phyloP scores from a whole-genome alignment of 2,329 filamentous ascomycete genomes.

The Exophiala sp. region DNA sequence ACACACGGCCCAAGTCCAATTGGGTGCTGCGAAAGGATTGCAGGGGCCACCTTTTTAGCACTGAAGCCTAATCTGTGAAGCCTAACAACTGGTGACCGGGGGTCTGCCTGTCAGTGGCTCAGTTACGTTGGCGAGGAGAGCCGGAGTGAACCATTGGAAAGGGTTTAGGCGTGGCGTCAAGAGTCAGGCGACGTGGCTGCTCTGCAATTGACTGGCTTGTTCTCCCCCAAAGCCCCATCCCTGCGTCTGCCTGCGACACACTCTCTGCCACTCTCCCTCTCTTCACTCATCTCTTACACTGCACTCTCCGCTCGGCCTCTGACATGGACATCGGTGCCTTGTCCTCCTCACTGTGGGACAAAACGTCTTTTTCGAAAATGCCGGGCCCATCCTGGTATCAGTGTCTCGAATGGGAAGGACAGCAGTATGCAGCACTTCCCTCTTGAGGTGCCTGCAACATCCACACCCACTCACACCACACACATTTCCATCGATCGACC shows the following conservation, averaged over 20 bases:
- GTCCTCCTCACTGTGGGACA: too few species aligned
- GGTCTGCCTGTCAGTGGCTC: not conserved
- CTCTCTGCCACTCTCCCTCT: too few species aligned
- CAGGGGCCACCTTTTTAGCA: constrained; percentile 1
- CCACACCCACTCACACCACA: not conserved
- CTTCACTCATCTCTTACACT: too few species aligned
- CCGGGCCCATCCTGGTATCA: constrained; percentile 1
- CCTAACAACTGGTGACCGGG: not conserved
- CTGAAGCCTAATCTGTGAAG: constrained; percentile 1
- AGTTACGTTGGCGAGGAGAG: constrained; percentile 5
- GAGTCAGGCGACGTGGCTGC: constrained; percentile 8
- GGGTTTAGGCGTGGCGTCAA: constrained; percentile 19
- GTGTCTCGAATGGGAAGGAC: constrained; percentile 2
- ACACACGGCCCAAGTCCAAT: too few species aligned
- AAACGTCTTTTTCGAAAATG: not conserved
- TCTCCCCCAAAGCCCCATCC: not conserved
- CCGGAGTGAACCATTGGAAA: constrained; percentile 9
- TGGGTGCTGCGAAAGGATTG: not conserved
- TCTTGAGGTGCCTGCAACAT: not conserved
- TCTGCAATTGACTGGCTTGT: not conserved
- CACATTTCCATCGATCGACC: not conserved
- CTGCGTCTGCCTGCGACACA: too few species aligned
- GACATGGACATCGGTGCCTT: too few species aligned
- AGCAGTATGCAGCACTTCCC: not conserved
- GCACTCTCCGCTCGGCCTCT: too few species aligned